Percentiles rank a stretch among this genome's conserved stretches.
Conservation (phyloP, 805 yeast species). For the Tetrapisispora taiwanensis region DNA sequence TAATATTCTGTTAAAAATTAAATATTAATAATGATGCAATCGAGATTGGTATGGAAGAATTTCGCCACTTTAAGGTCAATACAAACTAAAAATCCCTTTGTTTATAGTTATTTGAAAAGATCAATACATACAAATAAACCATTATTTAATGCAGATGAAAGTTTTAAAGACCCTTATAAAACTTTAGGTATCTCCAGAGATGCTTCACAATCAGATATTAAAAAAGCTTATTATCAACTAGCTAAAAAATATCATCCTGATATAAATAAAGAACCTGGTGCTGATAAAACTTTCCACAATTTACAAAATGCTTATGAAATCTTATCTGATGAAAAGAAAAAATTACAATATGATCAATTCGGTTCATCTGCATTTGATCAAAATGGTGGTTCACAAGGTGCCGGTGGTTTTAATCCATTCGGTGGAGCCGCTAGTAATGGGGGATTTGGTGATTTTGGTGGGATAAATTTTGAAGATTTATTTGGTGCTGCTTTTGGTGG, state of each 20-base stretch:
- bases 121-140: not conserved
- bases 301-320: slow-evolving; percentile 93
- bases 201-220: slow-evolving; percentile 77
- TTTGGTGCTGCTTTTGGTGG: slow-evolving; percentile 47
- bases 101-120: not conserved
- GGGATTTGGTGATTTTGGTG: slow-evolving; percentile 35
- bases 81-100: not conserved
- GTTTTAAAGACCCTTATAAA: slow-evolving; percentile 65
- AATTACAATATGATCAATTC: slow-evolving; percentile 82
- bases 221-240: slow-evolving; percentile 84
- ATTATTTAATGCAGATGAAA: slow-evolving; percentile 13
- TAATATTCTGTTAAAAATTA: no score
- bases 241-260: slow-evolving; percentile 96
- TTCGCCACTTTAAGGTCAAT: not conserved
- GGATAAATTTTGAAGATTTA: slow-evolving; percentile 51
- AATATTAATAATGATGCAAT: not conserved
- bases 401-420: slow-evolving; percentile 29
- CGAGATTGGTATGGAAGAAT: not conserved
- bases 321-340: slow-evolving; percentile 72
- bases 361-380: slow-evolving; percentile 79
- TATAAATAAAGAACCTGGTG: slow-evolving; percentile 81
- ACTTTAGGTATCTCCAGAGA: slow-evolving; percentile 63
- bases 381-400: slow-evolving; percentile 40
- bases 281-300: slow-evolving; percentile 83
- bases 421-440: slow-evolving; percentile 5